Percentiles rank a stretch among this genome's conserved stretches.
phyloP scores from a whole-genome alignment of 2,329 filamentous ascomycete species.

The Aspergillus latus region DNA sequence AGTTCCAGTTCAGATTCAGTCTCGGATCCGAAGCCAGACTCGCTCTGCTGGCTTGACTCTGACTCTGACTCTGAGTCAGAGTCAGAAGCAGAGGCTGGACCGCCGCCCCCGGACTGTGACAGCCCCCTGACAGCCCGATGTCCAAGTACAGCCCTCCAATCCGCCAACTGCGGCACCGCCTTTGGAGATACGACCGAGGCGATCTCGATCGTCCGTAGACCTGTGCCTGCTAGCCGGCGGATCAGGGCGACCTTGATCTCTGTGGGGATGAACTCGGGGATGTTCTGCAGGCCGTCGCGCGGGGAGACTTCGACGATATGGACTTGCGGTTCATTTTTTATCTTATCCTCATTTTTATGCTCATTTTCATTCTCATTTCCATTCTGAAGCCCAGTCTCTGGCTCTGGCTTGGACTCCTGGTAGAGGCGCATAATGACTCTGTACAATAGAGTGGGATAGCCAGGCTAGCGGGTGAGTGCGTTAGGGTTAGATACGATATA shows the following conservation, averaged over 20 bases:
- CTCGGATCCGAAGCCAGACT: neutral
- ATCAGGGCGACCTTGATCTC: conserved; percentile 7
- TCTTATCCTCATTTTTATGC: neutral
- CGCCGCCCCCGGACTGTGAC: neutral
- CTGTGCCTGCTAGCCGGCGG: neutral
- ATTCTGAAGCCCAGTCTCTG: no score
- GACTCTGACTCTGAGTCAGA: neutral
- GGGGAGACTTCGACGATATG: conserved; percentile 3
- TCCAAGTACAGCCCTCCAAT: conserved; percentile 30
- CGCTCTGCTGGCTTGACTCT: neutral
- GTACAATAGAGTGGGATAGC: no score
- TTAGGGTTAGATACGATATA: no score
- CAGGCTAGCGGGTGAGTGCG: no score
- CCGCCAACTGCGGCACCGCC: conserved; percentile 74
- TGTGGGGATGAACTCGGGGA: neutral
- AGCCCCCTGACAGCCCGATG: neutral
- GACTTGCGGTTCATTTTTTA: neutral
- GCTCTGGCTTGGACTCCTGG: no score
- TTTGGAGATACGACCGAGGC: conserved; percentile 81
- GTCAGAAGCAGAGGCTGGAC: neutral
- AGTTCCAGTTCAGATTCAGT: no score
- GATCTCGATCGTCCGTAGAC: conserved; percentile 53
- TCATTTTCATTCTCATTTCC: neutral
- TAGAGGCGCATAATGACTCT: no score
- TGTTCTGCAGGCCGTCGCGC: conserved; percentile 14